Percentiles rank a stretch among this genome's conserved stretches.
Conservation (phyloP, 2,329 filamentous ascomycete species). For the Tolypocladium inflatum region DNA sequence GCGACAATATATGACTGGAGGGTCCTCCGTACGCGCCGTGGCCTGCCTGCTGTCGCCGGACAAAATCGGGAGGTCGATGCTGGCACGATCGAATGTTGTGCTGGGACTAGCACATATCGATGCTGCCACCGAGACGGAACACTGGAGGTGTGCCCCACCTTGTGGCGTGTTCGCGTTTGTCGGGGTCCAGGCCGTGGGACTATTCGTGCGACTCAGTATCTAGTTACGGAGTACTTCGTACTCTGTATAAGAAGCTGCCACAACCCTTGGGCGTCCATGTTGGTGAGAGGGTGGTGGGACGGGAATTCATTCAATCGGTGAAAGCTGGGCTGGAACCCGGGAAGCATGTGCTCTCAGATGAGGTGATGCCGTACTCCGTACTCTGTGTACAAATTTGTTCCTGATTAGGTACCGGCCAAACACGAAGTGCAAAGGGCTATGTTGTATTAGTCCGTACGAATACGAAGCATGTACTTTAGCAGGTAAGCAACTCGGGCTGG, state of each 20-base stretch:
- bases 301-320: not conserved
- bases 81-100: not conserved
- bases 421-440: too few species aligned
- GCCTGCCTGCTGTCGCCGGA: not conserved
- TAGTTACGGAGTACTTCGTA: too few species aligned
- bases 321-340: too few species aligned
- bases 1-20: not conserved
- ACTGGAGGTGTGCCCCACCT: not conserved
- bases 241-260: too few species aligned
- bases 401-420: too few species aligned
- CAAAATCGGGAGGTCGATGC: not conserved
- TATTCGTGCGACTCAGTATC: too few species aligned
- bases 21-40: not conserved
- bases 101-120: not conserved
- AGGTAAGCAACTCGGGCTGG: too few species aligned
- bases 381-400: too few species aligned
- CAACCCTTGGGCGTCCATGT: not conserved
- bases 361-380: too few species aligned
- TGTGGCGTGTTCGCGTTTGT: not conserved
- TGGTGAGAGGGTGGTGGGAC: not conserved
- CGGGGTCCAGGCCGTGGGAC: not conserved
- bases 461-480: too few species aligned
- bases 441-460: too few species aligned
- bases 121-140: not conserved
- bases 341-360: too few species aligned